Evolutionary conservation across 768 basidiomycete genomes (phyloP).

Genomic region (Filobasidium wieringae): DNA sequence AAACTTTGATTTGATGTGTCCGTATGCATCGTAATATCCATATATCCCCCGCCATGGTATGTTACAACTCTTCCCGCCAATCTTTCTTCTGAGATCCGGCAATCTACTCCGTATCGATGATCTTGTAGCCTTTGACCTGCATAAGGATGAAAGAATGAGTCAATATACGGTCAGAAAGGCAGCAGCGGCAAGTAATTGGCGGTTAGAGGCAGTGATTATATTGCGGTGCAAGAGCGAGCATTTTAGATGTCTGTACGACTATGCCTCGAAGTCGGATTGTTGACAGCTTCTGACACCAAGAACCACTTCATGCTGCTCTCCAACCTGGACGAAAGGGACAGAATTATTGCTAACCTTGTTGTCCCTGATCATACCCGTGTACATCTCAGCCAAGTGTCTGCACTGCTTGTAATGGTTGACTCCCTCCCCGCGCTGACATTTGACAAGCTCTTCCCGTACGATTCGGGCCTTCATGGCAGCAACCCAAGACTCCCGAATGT

Average conservation of each 20-base stretch:
- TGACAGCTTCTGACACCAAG: too few relatives aligned
- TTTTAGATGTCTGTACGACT: too few relatives aligned
- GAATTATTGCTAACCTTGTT: constrained; percentile 55
- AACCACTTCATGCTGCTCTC: too few relatives aligned
- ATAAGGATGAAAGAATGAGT: constrained; percentile 4
- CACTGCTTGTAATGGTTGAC: constrained; percentile 86
- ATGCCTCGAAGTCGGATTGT: too few relatives aligned
- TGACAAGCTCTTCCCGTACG: constrained; percentile 73
- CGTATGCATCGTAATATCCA: neutral
- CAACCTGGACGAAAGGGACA: too few relatives aligned
- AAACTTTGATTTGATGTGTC: neutral
- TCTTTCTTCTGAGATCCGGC: too few relatives aligned
- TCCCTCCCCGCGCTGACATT: constrained; percentile 81
- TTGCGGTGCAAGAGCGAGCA: too few relatives aligned
- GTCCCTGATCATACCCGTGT: constrained; percentile 62
- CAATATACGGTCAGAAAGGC: too few relatives aligned
- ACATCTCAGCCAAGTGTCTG: constrained; percentile 71
- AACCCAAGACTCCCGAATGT: constrained; percentile 85
- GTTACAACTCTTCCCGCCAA: neutral
- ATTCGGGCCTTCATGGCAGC: constrained; percentile 84
- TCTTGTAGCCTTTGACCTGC: constrained; percentile 79
- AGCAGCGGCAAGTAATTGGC: too few relatives aligned
- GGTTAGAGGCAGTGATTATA: too few relatives aligned
- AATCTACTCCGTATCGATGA: constrained; percentile 47
- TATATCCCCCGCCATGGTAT: neutral